These are phyloP conservation scores for Boletellus emodensis DNA, from an alignment of 768 basidiomycete species.

Conservation along the genomic window DNA sequence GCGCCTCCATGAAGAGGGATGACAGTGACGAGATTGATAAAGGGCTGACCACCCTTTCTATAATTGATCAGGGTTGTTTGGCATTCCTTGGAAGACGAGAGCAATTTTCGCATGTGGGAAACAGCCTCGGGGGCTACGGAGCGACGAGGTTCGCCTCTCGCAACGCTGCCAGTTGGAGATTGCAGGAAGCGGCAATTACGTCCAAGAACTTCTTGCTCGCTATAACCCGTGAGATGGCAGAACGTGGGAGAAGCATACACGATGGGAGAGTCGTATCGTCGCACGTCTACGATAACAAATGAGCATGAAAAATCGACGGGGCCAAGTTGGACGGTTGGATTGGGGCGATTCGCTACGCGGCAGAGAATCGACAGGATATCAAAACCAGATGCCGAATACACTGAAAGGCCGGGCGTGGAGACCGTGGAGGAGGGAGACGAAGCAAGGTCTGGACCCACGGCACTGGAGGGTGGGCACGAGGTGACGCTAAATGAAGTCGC, in stretches of 20 bases:
- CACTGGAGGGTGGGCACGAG: constrained; percentile 4
- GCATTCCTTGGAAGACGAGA: constrained; percentile 78
- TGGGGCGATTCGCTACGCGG: constrained; percentile 67
- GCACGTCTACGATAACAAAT: constrained; percentile 88
- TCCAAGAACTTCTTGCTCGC: constrained; percentile 73
- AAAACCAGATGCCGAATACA: constrained; percentile 91
- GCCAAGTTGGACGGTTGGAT: constrained; percentile 75
- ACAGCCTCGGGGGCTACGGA: constrained; percentile 65
- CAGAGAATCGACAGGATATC: constrained; percentile 82
- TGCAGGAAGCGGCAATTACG: constrained; percentile 91
- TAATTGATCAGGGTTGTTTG: constrained; percentile 89
- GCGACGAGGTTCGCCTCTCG: constrained; percentile 51
- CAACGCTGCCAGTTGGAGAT: constrained; percentile 59
- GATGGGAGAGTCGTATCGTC: constrained; percentile 78
- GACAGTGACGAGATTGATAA: constrained; percentile 89
- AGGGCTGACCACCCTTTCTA: constrained; percentile 75
- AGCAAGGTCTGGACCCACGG: background rate
- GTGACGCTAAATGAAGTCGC: constrained; percentile 3
- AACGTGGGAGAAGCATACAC: constrained; percentile 90
- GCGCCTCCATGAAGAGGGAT: constrained; percentile 76
- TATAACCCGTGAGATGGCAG: constrained; percentile 70
- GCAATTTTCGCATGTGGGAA: constrained; percentile 59
- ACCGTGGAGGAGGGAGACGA: constrained; percentile 12
- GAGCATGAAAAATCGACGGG: constrained; percentile 90
- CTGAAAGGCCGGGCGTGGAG: constrained; percentile 41